phyloP scores from a whole-genome alignment of 2,329 filamentous ascomycete species.

The Venturia pyrina region DNA sequence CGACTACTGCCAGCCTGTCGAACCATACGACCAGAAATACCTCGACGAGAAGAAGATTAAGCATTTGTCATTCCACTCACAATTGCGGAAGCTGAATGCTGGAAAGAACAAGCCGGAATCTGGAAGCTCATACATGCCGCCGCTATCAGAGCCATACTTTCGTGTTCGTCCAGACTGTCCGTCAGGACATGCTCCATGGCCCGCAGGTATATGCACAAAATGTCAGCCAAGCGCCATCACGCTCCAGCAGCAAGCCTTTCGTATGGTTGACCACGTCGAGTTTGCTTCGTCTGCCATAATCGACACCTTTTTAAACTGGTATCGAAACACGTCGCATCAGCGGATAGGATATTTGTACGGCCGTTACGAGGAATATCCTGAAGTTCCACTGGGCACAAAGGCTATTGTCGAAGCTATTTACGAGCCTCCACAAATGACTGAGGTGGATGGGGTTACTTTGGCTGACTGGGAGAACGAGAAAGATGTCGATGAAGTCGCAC shows the following conservation, averaged over 20 bases:
- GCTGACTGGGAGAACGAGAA: slow-evolving; percentile 77
- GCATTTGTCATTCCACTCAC: slow-evolving; percentile 90
- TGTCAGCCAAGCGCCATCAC: slow-evolving; percentile 97
- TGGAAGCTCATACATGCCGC: slow-evolving; percentile 91
- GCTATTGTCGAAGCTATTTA: slow-evolving; percentile 96
- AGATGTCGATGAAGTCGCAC: slow-evolving; percentile 70
- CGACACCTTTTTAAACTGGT: slow-evolving; percentile 83
- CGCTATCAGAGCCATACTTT: slow-evolving; percentile 85
- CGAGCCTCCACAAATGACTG: slow-evolving; percentile 83
- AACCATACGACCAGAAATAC: slow-evolving; percentile 85
- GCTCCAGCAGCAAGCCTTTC: slow-evolving; percentile 82
- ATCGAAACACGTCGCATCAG: slow-evolving; percentile 77
- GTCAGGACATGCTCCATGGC: slow-evolving; percentile 85
- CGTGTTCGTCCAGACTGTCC: slow-evolving; percentile 83
- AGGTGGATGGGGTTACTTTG: slow-evolving; percentile 78
- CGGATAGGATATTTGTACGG: slow-evolving; percentile 87
- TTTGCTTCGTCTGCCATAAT: slow-evolving; percentile 79
- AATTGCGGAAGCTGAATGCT: slow-evolving; percentile 89
- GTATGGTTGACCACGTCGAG: slow-evolving; percentile 97
- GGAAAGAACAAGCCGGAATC: slow-evolving; percentile 94
- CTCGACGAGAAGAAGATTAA: slow-evolving; percentile 97
- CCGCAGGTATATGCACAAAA: slow-evolving; percentile 94
- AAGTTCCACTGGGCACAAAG: slow-evolving; percentile 89
- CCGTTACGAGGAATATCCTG: slow-evolving; percentile 78
- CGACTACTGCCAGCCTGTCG: slow-evolving; percentile 95